A percentile compares a stretch with the other conserved stretches of the same genome.
Evolutionary conservation across 495 filamentous ascomycete genomes (phyloP).

Genomic region (Amorphotheca resinae): DNA sequence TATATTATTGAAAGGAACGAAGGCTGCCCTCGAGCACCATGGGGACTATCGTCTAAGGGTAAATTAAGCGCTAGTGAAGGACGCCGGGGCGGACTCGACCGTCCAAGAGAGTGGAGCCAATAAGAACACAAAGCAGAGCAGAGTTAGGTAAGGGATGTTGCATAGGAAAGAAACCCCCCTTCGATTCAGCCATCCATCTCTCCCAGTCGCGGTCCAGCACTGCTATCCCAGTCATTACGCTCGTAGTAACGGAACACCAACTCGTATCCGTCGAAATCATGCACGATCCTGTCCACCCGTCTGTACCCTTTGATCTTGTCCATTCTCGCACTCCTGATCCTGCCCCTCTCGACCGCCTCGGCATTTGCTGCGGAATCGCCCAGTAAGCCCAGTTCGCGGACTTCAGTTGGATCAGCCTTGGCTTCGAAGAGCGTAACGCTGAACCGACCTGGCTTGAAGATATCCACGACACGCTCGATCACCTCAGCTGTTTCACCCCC

Average conservation of each 20-base stretch:
- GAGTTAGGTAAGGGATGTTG: too few relatives aligned
- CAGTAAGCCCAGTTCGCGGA: slow-evolving; percentile 20
- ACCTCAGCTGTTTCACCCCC: slow-evolving; percentile 83
- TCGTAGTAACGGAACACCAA: slow-evolving; percentile 96
- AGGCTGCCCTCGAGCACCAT: too few relatives aligned
- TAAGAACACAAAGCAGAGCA: too few relatives aligned
- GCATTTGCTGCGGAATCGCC: slow-evolving; percentile 21
- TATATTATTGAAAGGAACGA: too few relatives aligned
- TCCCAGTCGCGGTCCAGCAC: slow-evolving; percentile 17
- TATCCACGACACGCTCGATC: slow-evolving; percentile 83
- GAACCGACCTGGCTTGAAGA: slow-evolving; percentile 94
- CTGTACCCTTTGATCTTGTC: slow-evolving; percentile 80
- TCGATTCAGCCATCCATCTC: slow-evolving; percentile 13
- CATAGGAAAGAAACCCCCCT: too few relatives aligned
- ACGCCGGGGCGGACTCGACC: too few relatives aligned
- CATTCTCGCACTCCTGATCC: slow-evolving; percentile 50
- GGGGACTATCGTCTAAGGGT: too few relatives aligned
- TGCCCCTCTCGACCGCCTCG: slow-evolving; percentile 34
- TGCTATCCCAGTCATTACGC: slow-evolving; percentile 63
- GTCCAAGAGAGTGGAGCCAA: too few relatives aligned
- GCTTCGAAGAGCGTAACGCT: slow-evolving; percentile 95
- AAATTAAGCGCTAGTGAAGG: too few relatives aligned
- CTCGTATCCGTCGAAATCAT: slow-evolving; percentile 96
- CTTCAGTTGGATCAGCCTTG: slow-evolving; percentile 41
- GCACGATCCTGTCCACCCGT: slow-evolving; percentile 86